Base-by-base conservation (phyloP, 306 rosid genomes). In the Cajanus cajan region DNA sequence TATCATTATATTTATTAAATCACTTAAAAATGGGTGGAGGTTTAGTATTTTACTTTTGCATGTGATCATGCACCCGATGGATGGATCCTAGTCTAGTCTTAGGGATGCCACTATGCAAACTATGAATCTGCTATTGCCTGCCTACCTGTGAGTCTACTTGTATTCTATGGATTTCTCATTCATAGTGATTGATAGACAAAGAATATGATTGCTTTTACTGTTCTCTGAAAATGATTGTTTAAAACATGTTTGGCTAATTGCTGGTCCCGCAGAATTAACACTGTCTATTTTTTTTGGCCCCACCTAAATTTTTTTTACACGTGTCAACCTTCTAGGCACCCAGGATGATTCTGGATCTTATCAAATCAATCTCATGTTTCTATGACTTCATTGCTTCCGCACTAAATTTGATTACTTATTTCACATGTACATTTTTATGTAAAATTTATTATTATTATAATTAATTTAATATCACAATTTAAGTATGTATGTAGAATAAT, bases 221-320 rank as follows among this genome's bases (percentile, higher is more conserved):
- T 74, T 48, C 43, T 16, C 28, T 58, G 68, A 78, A 78, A 74
- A 78, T 76, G 84, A 90, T 86, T 73, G 91, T 47, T 73, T 18
- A 8, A 41, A 77, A 78, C 76, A 83, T 83, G 83, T 73, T 81
- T 77, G 21, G 71, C 22, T 85, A 71, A 82, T 75, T 78, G 79
- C 67, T 66, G 84, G 82, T 65, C 81, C 85, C 76, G n/a, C 82
- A 18, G 40, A 12, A n/a, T 22, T 57, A 68, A 81, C 68, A 69
- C 7, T 44, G 71, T 78, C 84, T 62, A 2, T 18, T 50, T 57
- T 67, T 80, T 47, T 1, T 0, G 54, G 5, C 44, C 44, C 81
- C 88, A 65, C 62, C 64, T 24, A 5, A 80, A 80, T n/a, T n/a
- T n/a, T 80, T 33, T 78, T 80, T 80, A 73, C 83, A 83, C 81